Percentiles rank a stretch among this genome's conserved stretches.
Evolutionary conservation across 108 stramenopile species (phyloP).

Genomic region (Pseudonitzschia multiseries): DNA sequence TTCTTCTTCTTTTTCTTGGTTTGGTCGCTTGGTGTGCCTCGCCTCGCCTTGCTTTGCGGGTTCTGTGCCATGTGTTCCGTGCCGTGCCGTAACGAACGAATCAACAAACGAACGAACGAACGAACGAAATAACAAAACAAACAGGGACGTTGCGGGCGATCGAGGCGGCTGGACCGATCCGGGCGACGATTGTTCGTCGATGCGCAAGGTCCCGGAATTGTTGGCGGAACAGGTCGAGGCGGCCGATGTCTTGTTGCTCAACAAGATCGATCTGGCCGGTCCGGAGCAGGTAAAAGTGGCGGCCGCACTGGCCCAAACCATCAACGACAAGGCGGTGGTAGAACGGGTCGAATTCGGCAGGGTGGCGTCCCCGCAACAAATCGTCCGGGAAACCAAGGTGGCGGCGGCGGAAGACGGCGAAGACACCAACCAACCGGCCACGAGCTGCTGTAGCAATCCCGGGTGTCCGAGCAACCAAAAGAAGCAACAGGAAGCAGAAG

Average conservation of each 20-base stretch:
- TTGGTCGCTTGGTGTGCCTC: no score
- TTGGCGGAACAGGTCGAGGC: slow-evolving; percentile 94
- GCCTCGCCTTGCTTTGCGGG: no score
- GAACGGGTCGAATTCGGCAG: slow-evolving; percentile 58
- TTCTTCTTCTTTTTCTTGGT: no score
- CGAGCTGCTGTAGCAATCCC: not conserved
- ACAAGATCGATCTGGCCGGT: slow-evolving; percentile 90
- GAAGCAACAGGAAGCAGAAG: not conserved
- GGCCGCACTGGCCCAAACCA: slow-evolving; percentile 53
- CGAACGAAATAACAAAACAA: not conserved
- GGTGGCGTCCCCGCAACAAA: slow-evolving; percentile 53
- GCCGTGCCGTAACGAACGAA: no score
- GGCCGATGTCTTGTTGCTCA: slow-evolving; percentile 91
- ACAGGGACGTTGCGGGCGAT: slow-evolving; percentile 51
- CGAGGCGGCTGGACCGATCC: slow-evolving; percentile 63
- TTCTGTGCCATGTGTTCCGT: no score
- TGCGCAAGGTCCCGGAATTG: slow-evolving; percentile 77
- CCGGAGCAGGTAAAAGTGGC: slow-evolving; percentile 60
- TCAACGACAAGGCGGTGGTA: slow-evolving; percentile 80
- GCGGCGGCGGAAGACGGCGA: slow-evolving; percentile 19
- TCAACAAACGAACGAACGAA: not conserved
- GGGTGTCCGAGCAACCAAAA: slow-evolving; percentile 18
- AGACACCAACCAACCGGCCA: not conserved
- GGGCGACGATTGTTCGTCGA: slow-evolving; percentile 52
- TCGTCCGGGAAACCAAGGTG: slow-evolving; percentile 33